Percentiles rank a stretch among this genome's conserved stretches.
phyloP scores from a whole-genome alignment of 345 rosid genomes.

The Microthlaspi erraticum region DNA sequence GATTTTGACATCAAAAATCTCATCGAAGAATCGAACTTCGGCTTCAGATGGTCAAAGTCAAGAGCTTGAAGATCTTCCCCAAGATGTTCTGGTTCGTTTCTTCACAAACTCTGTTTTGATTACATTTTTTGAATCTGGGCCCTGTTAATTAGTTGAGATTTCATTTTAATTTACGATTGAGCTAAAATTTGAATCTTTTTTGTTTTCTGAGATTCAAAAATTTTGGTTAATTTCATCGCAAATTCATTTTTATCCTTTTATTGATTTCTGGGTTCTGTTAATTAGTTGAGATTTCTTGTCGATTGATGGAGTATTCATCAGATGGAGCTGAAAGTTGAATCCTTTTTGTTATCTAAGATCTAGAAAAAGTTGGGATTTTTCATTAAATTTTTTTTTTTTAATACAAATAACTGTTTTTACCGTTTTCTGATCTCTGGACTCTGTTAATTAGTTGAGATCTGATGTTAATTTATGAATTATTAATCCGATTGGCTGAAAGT shows the following conservation, averaged over 20 bases:
- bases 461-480: background rate
- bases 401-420: background rate
- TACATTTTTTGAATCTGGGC: background rate
- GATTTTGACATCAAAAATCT: conserved; percentile 26
- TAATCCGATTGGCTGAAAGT: background rate
- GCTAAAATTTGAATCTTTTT: conserved; percentile 1
- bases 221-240: too few relatives aligned
- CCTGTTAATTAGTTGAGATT: background rate
- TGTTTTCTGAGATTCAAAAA: background rate
- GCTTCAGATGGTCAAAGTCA: conserved; percentile 39
- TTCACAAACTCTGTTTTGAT: background rate
- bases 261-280: background rate
- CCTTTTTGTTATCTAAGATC: conserved; percentile 15
- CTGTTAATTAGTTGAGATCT: background rate
- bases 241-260: background rate
- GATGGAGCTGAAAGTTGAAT: background rate
- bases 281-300: background rate
- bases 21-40: conserved; percentile 56
- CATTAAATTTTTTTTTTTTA: too few relatives aligned
- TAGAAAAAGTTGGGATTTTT: too few relatives aligned
- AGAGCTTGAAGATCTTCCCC: conserved; percentile 65
- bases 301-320: background rate
- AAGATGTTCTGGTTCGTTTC: conserved; percentile 71
- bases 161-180: background rate
- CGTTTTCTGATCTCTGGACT: background rate